These are phyloP conservation scores for Fusarium anguioides DNA, from an alignment of 2,329 filamentous ascomycete species.

Conservation along the genomic window DNA sequence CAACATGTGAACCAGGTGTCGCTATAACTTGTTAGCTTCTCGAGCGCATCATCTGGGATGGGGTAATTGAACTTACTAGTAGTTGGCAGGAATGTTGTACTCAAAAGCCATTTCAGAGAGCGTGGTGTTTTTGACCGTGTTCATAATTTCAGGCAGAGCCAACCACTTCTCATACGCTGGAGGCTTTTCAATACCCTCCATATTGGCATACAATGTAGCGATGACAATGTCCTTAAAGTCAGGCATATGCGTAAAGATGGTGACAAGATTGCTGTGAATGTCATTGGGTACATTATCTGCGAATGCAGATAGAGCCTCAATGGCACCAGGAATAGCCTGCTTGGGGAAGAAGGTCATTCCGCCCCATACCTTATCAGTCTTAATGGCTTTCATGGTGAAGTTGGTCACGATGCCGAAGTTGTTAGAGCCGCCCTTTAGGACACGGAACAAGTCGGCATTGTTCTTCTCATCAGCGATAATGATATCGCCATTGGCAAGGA, in stretches of 20 bases:
- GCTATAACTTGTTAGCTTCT: background rate
- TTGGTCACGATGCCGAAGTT: conserved; percentile 56
- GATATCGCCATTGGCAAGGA: conserved; percentile 59
- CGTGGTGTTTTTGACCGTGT: conserved; percentile 28
- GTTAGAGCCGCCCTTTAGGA: conserved; percentile 55
- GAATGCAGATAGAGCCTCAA: conserved; percentile 8
- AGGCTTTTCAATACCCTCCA: conserved; percentile 23
- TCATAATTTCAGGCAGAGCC: conserved; percentile 31
- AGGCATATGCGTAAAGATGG: conserved; percentile 21
- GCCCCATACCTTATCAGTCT: conserved; percentile 24
- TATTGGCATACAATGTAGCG: conserved; percentile 23
- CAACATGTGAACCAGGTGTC: conserved; percentile 29
- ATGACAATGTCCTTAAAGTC: conserved; percentile 25
- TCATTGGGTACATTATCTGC: conserved; percentile 27
- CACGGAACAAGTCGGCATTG: conserved; percentile 58
- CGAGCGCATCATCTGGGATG: background rate
- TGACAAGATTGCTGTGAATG: conserved; percentile 20
- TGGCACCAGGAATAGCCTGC: conserved; percentile 16
- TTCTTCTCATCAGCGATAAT: conserved; percentile 52
- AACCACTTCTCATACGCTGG: conserved; percentile 30
- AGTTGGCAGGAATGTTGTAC: conserved; percentile 31
- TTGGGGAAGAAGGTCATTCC: conserved; percentile 34
- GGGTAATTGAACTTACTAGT: conserved; percentile 7
- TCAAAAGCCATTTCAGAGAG: conserved; percentile 30
- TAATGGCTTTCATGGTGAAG: conserved; percentile 45